Base-by-base conservation (phyloP, 768 basidiomycete species). In the Russula ochroleuca region DNA sequence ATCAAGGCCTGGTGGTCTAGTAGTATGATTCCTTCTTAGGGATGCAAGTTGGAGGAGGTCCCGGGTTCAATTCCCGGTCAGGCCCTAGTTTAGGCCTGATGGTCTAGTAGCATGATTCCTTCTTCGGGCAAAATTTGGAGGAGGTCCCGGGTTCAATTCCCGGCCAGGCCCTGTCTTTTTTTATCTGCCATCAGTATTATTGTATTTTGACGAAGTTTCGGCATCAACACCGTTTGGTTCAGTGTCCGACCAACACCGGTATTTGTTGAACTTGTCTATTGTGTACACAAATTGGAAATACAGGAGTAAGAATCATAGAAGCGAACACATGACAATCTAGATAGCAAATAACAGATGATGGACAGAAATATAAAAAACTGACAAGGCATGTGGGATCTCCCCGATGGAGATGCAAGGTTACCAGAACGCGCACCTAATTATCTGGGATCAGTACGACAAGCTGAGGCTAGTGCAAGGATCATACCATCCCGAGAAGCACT, bases 401-500 rank as follows among this genome's bases (percentile, higher is more conserved):
- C 17, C 9, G 38, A 52, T 14, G 35, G 31, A n/a, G 15, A 40
- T 10, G 14, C 14, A 23, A 25, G 57, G n/a, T 62, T 67, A 77
- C 76, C 77, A 78, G 74, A 77, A 77, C 7, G 75, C 74, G 73
- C 78, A 79, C 79, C 78, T 68, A 55, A 31, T 55, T 23, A 13
- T 25, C 11, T 11, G 1, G 49, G 13, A 40, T 59, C 50, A 68
- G 65, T 52, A 48, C 2, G 19, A 23, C 1, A 11, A 50, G n/a
- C n/a, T 14, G 11, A 17, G 11, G 45, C 3, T 3, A 37, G 25
- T 23, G 37, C 10, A 40, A 51, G 45, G 41, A 38, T 31, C 83
- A 58, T 70, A 88, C 94, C 94, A 96, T 73, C 94, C 94, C 65
- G 93, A 91, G 79, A 96, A 97, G 71, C 93, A 94, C 73, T 96